Base-by-base conservation (phyloP, 2,329 filamentous ascomycete genomes). In the Dichotomopilus funicola region DNA sequence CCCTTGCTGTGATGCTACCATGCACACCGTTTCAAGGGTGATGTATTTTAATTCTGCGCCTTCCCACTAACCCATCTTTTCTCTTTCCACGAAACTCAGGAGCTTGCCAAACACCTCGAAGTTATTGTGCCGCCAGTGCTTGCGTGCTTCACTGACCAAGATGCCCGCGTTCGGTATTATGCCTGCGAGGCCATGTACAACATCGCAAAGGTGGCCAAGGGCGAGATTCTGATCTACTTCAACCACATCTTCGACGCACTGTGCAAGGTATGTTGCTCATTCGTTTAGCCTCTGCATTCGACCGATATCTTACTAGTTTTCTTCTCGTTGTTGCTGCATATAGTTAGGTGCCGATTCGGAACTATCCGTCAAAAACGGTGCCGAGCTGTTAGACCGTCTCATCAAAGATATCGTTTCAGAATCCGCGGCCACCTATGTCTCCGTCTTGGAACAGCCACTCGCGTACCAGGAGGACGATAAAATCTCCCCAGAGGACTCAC, bases 111-210 rank as follows among this genome's bases (percentile, higher is more conserved):
- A 59, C 96, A 97, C 70, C 80, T 99, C 50, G 86, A 91, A 68
- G 87, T 91, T 65, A 97, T 99, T 64, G 92, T 99, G 0, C 92
- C 92, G 46, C 95, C 95, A 3, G 94, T 99, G 5, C 80, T 99
- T 46, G 94, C 94, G 51, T 99, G 95, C 76, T 99, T 99, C 72
- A 89, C 89, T 56, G 95, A 99, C 65, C 94, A 97, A 75, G 94
- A 99, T 86, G 91, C 94, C 34, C 83, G 94, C 56, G 94, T 97
- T 36, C 83, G 94, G 61, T 99, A 99, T 72, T 99, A 99, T 73
- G 94, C 94, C 31, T 99, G 94, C 73, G 94, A 99, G 76, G 95
- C 91, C 71, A 99, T 99, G 94, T 99, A 99, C 75, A 99, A 99
- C 72, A 99, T 99, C 68, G 91, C 94, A 67, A 99, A 99, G 74